Evolutionary conservation across 1,284 basidiomycete genomes (phyloP).

Genomic region (Apiotrichum siamense): DNA sequence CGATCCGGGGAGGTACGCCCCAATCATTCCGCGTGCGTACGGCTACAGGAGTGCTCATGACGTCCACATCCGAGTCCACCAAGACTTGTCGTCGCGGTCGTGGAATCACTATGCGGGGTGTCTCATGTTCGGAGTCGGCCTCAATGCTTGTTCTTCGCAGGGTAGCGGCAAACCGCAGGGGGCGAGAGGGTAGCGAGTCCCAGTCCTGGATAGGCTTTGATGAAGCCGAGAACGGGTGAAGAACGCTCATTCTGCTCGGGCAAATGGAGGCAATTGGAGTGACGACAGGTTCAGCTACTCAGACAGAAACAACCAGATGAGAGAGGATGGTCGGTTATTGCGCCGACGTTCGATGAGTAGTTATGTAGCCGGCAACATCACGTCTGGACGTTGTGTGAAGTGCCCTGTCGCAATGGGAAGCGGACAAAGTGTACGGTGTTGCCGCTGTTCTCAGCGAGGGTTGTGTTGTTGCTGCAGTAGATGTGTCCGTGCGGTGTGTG

Average conservation of each 20-base stretch:
- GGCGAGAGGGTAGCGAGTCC: slow-evolving; percentile 32
- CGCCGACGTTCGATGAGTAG: no score
- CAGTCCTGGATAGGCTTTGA: slow-evolving; percentile 38
- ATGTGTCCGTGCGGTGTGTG: no score
- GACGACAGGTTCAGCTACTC: no score
- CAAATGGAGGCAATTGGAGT: background rate
- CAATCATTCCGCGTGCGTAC: slow-evolving; percentile 13
- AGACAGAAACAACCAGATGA: no score
- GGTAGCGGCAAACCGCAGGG: slow-evolving; percentile 41
- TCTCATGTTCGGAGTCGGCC: slow-evolving; percentile 7
- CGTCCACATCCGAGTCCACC: slow-evolving; percentile 17
- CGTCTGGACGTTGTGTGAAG: no score
- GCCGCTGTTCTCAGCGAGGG: no score
- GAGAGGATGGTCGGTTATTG: no score
- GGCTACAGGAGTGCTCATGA: slow-evolving; percentile 24
- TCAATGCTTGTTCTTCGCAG: no score
- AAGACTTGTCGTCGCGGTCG: slow-evolving; percentile 17
- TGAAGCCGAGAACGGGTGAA: slow-evolving; percentile 42
- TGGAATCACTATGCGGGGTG: slow-evolving; percentile 14
- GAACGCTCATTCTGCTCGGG: slow-evolving; percentile 27
- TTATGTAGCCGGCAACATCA: no score
- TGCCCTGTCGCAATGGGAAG: no score
- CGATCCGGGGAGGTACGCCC: background rate
- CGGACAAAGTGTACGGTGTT: no score
- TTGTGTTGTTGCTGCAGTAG: no score